Base-by-base conservation (phyloP, 306 rosid genomes). In the Lathyrus oleraceus region DNA sequence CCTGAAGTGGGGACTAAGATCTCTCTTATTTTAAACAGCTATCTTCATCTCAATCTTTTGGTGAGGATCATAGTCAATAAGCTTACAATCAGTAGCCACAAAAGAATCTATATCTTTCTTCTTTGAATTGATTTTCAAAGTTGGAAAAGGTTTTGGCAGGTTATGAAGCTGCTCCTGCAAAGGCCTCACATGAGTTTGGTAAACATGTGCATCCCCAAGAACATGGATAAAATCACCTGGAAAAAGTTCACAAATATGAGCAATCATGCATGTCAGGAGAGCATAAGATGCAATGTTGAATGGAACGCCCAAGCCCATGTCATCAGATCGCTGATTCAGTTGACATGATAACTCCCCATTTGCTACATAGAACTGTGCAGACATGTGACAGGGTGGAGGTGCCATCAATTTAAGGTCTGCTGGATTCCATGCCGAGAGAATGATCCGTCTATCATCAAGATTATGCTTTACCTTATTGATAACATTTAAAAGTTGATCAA, bases 241-340 rank as follows among this genome's bases (percentile, higher is more conserved):
- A 82, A 73, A 76, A 20, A 92, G 88, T 61, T 75, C 97, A 84
- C 95, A 94, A 76, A 91, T 89, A 80, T 89, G 97, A 76, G 99
- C 97, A 83, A 94, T 80, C 86, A 94, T 88, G 88, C 91, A 91
- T 11, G 97, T 94, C 83, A 91, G 76, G 62, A 94, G 99, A 17
- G 97, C 88, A 80, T 91, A 94, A 15, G 99, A 94, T 25, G 99
- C 97, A 35, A 94, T 89, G 81, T 94, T 94, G 81, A 94, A 94
- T 54, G 99, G 97, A 70, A 94, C 91, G 0, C 97, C 95, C 13
- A 90, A 81, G 69, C 96, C 97, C 83, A 94, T 77, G 85, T 94
- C 97, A 54, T 95, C 96, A 80, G 98, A 94, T 35, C 96, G 88
- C 86, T 94, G 98, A 78, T 88, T 88, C 98, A 94, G 85, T 82